Base-by-base conservation (phyloP, 441 rosid species). In the Mallotus japonicus region DNA sequence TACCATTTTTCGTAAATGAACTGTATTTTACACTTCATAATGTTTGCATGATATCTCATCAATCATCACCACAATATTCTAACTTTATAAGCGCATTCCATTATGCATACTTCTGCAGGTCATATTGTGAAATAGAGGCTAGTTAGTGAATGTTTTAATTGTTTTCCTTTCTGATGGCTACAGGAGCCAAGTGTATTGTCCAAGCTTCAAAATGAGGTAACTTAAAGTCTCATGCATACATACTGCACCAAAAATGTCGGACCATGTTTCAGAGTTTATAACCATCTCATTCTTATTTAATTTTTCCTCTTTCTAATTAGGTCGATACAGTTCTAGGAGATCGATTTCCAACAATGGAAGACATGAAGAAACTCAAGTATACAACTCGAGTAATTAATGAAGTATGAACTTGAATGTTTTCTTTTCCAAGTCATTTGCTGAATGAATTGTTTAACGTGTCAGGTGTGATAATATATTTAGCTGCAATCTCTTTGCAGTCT, bases 301-400 rank as follows among this genome's bases (percentile, higher is more conserved):
- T 20, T n/a, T 13, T 44, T 66, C 22, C 0, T 67, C 46, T 56
- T 75, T 50, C 46, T 65, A 56, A 68, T 53, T 72, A 95, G 97
- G 97, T 92, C 81, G 99, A 95, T 84, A 83, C 89, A 72, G 88
- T 95, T 82, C 78, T 95, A 70, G 98, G 99, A 63, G 96, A 95
- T 81, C 90, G 91, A 64, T 84, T 83, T 75, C 99, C 98, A 60
- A 88, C 92, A 68, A 84, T 88, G 15, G 95, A 88, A 67, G 99
- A 91, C 80, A 74, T 91, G 92, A 95, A 90, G 85, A 92, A 85
- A 76, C 92, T 95, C 61, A 92, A 88, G 83, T 95, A 95, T 80
- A 92, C 98, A 47, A 90, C 93, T 61, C 89, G 98, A 74, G 96
- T 95, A 74, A 90, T 95, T 73, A 95, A 95, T 75, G 99, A 95